Percentiles rank a stretch among this genome's conserved stretches.
Conservation (phyloP, 352 stramenopile species). For the Globisporangium sylvaticum region DNA sequence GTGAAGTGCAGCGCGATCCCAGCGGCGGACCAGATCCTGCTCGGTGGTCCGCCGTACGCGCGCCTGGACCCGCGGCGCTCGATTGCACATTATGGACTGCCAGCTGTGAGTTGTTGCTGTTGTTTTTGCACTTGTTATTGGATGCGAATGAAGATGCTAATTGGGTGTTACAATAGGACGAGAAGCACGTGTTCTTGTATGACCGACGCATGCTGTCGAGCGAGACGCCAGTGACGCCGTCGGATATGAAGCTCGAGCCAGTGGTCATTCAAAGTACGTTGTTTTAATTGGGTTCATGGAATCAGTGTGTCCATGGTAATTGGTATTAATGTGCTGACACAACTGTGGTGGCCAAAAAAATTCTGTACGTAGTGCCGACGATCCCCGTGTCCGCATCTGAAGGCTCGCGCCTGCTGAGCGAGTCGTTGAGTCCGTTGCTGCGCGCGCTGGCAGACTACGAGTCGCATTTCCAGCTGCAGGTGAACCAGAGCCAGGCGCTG, state of each 20-base stretch:
- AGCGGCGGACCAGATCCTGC: constrained; percentile 68
- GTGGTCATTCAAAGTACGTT: constrained; percentile 2
- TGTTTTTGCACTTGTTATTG: not conserved
- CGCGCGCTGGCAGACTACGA: constrained; percentile 78
- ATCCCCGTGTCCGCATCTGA: constrained; percentile 55
- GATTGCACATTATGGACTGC: constrained; percentile 65
- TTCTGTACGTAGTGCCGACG: constrained; percentile 39
- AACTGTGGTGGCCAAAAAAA: not conserved
- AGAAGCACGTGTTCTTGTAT: constrained; percentile 81
- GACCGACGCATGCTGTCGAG: constrained; percentile 76
- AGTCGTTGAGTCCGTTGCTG: constrained; percentile 77
- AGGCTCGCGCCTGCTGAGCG: constrained; percentile 63
- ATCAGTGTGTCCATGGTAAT: not conserved
- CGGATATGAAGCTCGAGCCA: constrained; percentile 33
- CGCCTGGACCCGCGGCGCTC: constrained; percentile 67
- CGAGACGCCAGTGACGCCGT: constrained; percentile 43
- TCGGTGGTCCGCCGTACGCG: constrained; percentile 72
- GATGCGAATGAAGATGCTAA: not conserved
- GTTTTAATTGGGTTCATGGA: not conserved
- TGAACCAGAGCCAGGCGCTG: constrained; percentile 61
- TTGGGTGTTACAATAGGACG: constrained; percentile 20
- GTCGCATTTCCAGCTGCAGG: constrained; percentile 72
- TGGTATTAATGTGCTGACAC: not conserved
- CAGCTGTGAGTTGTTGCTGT: constrained; percentile 26
- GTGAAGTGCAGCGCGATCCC: constrained; percentile 55